Percentiles rank a stretch among this genome's conserved stretches.
phyloP scores from a whole-genome alignment of 139 green algal species.

The Desmodesmus armatus region DNA sequence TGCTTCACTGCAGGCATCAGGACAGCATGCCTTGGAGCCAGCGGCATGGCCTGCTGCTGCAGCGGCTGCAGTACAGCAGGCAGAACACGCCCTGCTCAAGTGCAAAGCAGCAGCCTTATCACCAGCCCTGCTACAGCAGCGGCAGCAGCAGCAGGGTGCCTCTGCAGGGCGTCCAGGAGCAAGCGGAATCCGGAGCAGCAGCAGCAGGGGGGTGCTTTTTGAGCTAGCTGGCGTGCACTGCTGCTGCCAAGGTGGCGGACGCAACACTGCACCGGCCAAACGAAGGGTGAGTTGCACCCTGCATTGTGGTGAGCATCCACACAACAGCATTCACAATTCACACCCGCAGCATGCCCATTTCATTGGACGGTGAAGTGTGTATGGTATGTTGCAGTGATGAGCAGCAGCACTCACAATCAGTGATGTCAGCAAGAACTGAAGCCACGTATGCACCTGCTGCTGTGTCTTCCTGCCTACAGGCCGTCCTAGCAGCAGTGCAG shows the following conservation, averaged over 20 bases:
- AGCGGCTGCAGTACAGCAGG: conserved; percentile 11
- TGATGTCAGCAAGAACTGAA: no score
- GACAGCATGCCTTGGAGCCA: no score
- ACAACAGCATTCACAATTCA: no score
- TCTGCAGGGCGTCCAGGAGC: not conserved
- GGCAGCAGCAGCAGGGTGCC: not conserved
- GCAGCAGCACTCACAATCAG: no score
- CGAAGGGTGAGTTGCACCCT: not conserved
- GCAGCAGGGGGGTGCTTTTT: conserved; percentile 10
- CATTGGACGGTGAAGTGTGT: no score
- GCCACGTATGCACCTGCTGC: no score
- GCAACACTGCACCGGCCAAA: not conserved
- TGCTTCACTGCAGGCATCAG: no score
- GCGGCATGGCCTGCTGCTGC: not conserved
- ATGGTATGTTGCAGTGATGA: no score
- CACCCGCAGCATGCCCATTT: no score
- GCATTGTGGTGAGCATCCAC: no score
- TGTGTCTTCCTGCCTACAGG: not conserved
- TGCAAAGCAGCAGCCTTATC: conserved; percentile 8
- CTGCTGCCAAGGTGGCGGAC: not conserved
- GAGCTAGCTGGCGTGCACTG: conserved; percentile 20
- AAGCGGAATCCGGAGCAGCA: not conserved
- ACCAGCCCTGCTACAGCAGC: not conserved
- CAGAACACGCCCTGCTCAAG: not conserved
- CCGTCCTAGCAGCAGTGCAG: not conserved